phyloP scores from a whole-genome alignment of 768 basidiomycete species.

The Boletus barrowsii region DNA sequence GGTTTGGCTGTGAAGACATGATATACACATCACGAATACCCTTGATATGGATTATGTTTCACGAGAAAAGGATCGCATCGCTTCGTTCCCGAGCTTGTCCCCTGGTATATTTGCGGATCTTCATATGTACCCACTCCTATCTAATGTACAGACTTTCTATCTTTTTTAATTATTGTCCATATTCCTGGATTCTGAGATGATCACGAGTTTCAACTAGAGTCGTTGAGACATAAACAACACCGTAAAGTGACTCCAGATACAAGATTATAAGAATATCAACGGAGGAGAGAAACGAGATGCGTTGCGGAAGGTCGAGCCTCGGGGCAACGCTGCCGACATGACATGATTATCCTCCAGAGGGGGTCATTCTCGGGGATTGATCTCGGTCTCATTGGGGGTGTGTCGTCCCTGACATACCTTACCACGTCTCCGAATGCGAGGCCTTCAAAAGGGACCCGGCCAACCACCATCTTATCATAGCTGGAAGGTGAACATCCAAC shows the following conservation, averaged over 20 bases:
- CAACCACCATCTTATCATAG: constrained; percentile 17
- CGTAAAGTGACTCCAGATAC: background rate
- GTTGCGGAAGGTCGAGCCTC: constrained; percentile 15
- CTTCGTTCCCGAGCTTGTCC: background rate
- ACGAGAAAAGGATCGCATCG: background rate
- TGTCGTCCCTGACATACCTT: background rate
- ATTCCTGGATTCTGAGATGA: background rate
- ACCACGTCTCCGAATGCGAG: background rate
- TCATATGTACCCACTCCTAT: constrained; percentile 10
- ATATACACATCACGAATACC: constrained; percentile 1
- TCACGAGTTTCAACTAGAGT: background rate
- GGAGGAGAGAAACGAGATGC: background rate
- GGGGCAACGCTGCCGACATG: constrained; percentile 10
- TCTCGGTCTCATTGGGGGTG: constrained; percentile 6
- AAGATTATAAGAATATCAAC: background rate
- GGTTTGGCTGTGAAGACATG: background rate
- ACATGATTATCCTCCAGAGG: constrained; percentile 11
- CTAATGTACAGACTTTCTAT: constrained; percentile 16
- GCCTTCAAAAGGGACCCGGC: constrained; percentile 13
- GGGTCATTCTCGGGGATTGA: constrained; percentile 1
- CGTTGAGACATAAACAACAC: background rate
- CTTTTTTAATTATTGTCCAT: constrained; percentile 18
- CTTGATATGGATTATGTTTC: background rate
- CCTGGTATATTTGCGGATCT: constrained; percentile 7
- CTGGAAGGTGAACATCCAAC: background rate